A percentile compares a stretch with the other conserved stretches of the same genome.
These are phyloP conservation scores for Lentinula edodes DNA, from an alignment of 768 basidiomycete species.

Conservation along the genomic window DNA sequence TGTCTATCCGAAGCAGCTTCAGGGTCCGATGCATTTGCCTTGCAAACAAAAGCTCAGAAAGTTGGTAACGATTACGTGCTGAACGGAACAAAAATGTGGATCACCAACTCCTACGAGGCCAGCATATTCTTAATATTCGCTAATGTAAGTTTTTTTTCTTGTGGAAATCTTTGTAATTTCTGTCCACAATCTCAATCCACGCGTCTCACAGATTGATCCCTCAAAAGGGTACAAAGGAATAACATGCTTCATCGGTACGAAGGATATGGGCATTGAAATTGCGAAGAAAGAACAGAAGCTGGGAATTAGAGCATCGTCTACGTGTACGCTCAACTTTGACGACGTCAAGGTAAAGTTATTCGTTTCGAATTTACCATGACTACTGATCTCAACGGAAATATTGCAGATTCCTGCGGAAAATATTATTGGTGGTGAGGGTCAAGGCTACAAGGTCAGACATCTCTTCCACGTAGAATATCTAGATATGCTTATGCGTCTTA, in stretches of 20 bases:
- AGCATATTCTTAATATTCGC: slow-evolving; percentile 94
- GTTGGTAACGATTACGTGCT: slow-evolving; percentile 82
- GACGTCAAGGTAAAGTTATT: slow-evolving; percentile 58
- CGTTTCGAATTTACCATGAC: too few relatives aligned
- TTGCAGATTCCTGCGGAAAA: slow-evolving; percentile 63
- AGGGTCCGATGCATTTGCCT: slow-evolving; percentile 95
- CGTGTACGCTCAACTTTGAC: slow-evolving; percentile 92
- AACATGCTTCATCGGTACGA: slow-evolving; percentile 94
- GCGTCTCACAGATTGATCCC: slow-evolving; percentile 56
- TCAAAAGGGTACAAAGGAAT: slow-evolving; percentile 98
- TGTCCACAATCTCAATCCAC: neutral
- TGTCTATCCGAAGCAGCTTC: slow-evolving; percentile 90
- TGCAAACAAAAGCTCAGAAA: slow-evolving; percentile 88
- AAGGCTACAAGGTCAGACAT: slow-evolving; percentile 73
- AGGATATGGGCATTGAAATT: slow-evolving; percentile 94
- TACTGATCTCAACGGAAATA: neutral
- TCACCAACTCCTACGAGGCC: slow-evolving; percentile 91
- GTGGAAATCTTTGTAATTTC: neutral
- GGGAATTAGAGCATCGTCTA: slow-evolving; percentile 93
- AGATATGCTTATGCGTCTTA: slow-evolving; percentile 17
- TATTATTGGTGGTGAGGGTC: slow-evolving; percentile 85
- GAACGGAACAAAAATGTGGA: slow-evolving; percentile 99
- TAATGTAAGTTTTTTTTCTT: slow-evolving; percentile 55
- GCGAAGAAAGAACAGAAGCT: slow-evolving; percentile 99
- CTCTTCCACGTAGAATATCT: neutral